Conservation (phyloP, 192 early-diverging fungal species). For the Cetraspora pellucida region DNA sequence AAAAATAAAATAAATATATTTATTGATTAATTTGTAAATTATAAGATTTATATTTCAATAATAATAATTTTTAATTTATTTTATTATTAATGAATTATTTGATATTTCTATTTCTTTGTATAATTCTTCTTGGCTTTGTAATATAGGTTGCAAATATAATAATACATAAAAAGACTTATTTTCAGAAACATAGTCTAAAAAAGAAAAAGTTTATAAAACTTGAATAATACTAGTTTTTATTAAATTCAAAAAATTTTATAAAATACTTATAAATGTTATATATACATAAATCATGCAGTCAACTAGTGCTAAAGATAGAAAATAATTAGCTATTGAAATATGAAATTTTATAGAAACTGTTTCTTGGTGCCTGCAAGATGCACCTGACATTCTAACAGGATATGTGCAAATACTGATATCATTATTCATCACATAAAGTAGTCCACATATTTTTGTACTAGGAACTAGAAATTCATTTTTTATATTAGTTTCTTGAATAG, state of each 20-base stretch:
- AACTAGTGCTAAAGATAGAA: background rate
- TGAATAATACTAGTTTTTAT: too few relatives aligned
- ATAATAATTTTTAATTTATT: too few relatives aligned
- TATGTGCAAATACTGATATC: background rate
- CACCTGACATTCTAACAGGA: background rate
- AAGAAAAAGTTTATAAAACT: background rate
- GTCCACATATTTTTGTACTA: background rate
- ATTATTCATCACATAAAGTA: background rate
- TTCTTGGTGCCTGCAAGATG: background rate
- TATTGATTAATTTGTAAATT: too few relatives aligned
- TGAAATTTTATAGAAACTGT: conserved; percentile 7
- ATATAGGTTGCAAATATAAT: too few relatives aligned
- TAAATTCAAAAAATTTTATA: background rate
- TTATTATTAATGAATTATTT: too few relatives aligned
- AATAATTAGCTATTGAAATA: background rate
- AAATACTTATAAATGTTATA: background rate
- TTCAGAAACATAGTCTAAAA: background rate
- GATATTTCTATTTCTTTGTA: too few relatives aligned
- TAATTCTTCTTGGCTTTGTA: too few relatives aligned
- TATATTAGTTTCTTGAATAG: background rate
- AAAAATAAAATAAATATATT: too few relatives aligned
- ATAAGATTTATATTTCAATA: too few relatives aligned
- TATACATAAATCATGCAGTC: background rate
- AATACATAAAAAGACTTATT: background rate
- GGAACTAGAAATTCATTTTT: background rate